Base-by-base conservation (phyloP, 1,139 yeast genomes). In the Lodderomyces oxycetoniae region DNA sequence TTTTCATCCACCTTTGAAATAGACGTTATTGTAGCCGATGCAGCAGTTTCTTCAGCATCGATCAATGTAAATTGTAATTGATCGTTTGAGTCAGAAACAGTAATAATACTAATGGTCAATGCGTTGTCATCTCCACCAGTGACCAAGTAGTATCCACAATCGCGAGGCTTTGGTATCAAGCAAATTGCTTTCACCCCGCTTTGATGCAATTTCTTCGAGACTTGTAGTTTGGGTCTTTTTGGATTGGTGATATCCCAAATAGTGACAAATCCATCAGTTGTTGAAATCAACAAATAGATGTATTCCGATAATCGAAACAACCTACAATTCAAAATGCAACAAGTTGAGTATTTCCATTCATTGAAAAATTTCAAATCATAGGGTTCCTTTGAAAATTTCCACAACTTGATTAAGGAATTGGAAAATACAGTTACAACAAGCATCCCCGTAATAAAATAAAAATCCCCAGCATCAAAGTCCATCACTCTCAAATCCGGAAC, bases 91-190 rank as follows among this genome's bases (percentile, higher is more conserved):
- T 46, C 43, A 2, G 42, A 43, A n/a, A 59, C 34, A 2, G 34
- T 32, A 21, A 81, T 53, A 15, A 48, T 46, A 2, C 76, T 67
- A 3, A 76, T 53, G 0, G 69, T 67, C 6, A 89, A 53, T 0
- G 88, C 81, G 57, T 89, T 89, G 48, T 91, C 98, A 54, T 91
- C 98, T 36, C 98, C 97, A 14, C 96, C 96, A 1, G 95, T 77
- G 4, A 79, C 55, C 10, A 79, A 53, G 5, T 40, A 44, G 36
- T 63, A 65, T 5, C 60, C 52, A 1, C 49, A 32, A 2, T 49
- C 44, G n/a, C n/a, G n/a, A n/a, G n/a, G n/a, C 0, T 41, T 40
- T 2, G 38, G 15, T 2, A 40, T 40, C n/a, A 58, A 37, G 14
- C 47, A 41, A 8, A 78, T 45, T 0, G 80, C 74, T 44, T 87